Base-by-base conservation (phyloP, 306 rosid species). In the Prunus padus region DNA sequence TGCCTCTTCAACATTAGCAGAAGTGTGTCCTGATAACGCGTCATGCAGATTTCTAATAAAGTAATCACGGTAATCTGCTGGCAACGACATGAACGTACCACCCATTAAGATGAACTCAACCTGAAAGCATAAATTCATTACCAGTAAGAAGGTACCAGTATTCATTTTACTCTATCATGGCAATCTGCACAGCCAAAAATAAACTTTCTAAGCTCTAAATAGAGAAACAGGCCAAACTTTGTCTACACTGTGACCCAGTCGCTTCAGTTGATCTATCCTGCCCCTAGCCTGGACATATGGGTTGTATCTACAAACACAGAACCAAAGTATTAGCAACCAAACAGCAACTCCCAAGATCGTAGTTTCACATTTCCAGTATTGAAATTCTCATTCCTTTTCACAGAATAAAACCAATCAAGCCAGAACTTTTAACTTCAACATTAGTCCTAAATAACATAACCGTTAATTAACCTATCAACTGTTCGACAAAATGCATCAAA, bases 81-180 rank as follows among this genome's bases (percentile, higher is more conserved):
- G 97, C 79, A 95, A 87, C 0, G 97, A 89, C 99, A 95, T 95
- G 88, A 95, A 95, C 20, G 99, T 95, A 54, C 97, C 97, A 5
- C 99, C 99, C 99, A 95, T 95, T 57, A 95, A 81, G 80, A 95
- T 95, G 88, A 88, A 95, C 81, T 95, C 99, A 69, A 92, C 97
- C 99, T 92, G 93, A 67, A 82, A 81, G 40, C 86, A 86, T 37
- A 61, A 37, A 33, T 74, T 9, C 74, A 72, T n/a, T 73, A 67
- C 77, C 13, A 68, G 61, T 70, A 74, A 82, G 72, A 25, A 63
- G 59, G 4, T 42, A 23, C 66, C 28, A 63, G 9, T 4, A 33
- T 20, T 65, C 18, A 67, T 33, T 22, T 15, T 47, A 40, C 28
- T 16, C 16, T 52, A 47, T 9, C 46, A 22, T 0, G 14, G 52